Conservation (phyloP, 148 eudicot species). For the Vaccinium myrtillus region DNA sequence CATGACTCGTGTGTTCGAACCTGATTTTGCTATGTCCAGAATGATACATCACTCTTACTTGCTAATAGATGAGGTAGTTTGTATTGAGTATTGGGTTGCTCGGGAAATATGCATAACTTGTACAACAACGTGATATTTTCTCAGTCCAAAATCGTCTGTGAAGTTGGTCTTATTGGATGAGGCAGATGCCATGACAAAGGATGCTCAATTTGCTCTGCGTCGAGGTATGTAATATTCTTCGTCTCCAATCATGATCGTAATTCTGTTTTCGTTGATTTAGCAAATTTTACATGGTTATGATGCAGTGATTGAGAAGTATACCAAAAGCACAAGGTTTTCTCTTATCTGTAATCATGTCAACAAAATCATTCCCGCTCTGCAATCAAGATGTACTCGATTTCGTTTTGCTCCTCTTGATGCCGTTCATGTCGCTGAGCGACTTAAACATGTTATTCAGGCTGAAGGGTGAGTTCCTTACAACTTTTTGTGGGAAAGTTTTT, state of each 20-base stretch:
- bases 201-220: constrained; percentile 98
- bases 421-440: constrained; percentile 76
- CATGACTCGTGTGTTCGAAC: not conserved
- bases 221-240: constrained; percentile 49
- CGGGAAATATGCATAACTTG: not conserved
- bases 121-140: constrained; percentile 6
- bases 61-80: not conserved
- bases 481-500: not conserved
- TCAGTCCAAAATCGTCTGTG: constrained; percentile 71
- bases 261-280: not conserved
- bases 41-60: not conserved
- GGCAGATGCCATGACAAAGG: constrained; percentile 99
- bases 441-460: constrained; percentile 71
- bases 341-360: constrained; percentile 92
- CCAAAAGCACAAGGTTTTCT: constrained; percentile 88
- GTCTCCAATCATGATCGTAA: not conserved
- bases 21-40: not conserved
- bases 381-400: constrained; percentile 94
- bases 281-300: not conserved
- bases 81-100: not conserved
- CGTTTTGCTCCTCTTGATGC: constrained; percentile 96
- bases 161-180: constrained; percentile 95
- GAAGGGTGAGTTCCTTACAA: constrained; percentile 62
- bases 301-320: constrained; percentile 95
- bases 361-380: constrained; percentile 94